Evolutionary conservation across 208 protist species (phyloP).

Genomic region (Leishmania braziliensis): DNA sequence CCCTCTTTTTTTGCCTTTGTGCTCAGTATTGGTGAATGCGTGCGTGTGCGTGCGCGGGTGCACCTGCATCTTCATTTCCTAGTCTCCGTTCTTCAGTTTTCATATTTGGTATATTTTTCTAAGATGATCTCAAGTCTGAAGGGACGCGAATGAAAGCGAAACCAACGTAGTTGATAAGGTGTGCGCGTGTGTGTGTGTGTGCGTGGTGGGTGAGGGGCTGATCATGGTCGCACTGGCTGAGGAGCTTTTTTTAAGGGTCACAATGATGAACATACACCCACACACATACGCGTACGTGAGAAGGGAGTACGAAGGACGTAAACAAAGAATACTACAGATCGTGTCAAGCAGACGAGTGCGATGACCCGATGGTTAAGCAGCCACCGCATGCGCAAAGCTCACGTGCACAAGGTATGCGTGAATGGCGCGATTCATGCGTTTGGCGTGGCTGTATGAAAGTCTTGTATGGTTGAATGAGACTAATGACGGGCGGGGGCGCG

Average conservation of each 20-base stretch:
- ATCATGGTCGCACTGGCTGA: not conserved
- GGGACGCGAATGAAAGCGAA: not conserved
- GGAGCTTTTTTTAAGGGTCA: not conserved
- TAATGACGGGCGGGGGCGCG: not conserved
- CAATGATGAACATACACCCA: not conserved
- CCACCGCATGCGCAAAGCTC: not conserved
- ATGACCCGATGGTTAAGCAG: not conserved
- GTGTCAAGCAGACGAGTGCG: not conserved
- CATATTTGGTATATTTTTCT: not conserved
- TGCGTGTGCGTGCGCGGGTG: conserved; percentile 2
- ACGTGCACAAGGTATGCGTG: not conserved
- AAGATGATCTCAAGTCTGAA: too few species aligned
- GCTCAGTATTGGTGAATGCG: not conserved
- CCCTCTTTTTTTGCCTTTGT: not conserved
- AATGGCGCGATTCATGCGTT: not conserved
- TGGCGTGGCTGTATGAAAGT: not conserved
- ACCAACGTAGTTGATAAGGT: not conserved
- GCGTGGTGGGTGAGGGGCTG: not conserved
- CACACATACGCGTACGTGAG: not conserved
- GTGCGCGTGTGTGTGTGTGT: not conserved
- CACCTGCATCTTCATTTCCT: not conserved
- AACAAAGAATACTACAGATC: not conserved
- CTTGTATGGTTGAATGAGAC: not conserved
- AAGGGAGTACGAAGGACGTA: not conserved
- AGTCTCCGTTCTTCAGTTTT: not conserved